Evolutionary conservation across 2,329 filamentous ascomycete species (phyloP).

Genomic region (Colletotrichum salicis): DNA sequence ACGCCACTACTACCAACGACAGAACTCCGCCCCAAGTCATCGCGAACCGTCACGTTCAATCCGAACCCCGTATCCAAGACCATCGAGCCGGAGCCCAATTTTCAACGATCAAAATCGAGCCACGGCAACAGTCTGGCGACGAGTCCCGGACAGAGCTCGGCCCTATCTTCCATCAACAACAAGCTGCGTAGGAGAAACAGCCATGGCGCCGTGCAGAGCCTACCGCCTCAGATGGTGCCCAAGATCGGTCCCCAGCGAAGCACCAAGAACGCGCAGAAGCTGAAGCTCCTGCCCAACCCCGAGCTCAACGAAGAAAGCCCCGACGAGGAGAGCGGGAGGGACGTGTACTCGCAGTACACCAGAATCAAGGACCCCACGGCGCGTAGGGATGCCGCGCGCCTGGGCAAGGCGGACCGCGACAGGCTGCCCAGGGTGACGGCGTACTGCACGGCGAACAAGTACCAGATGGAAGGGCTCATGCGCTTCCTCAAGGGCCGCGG

Average conservation of each 20-base stretch:
- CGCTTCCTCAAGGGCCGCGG: conserved; percentile 88
- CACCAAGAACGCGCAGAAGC: conserved; percentile 94
- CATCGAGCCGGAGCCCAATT: conserved; percentile 61
- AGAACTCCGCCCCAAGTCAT: conserved; percentile 53
- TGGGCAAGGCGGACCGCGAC: conserved; percentile 93
- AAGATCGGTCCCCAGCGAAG: conserved; percentile 96
- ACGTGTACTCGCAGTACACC: conserved; percentile 98
- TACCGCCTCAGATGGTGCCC: conserved; percentile 50
- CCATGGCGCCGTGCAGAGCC: conserved; percentile 65
- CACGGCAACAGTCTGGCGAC: conserved; percentile 43
- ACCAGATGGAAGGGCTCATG: conserved; percentile 89
- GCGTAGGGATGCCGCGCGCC: conserved; percentile 86
- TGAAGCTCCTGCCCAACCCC: conserved; percentile 95
- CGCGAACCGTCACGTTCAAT: conserved; percentile 81
- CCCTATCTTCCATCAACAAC: conserved; percentile 84
- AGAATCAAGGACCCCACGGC: conserved; percentile 97
- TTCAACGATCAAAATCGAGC: conserved; percentile 44
- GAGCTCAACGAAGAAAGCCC: conserved; percentile 79
- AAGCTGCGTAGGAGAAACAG: conserved; percentile 89
- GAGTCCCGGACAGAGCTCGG: conserved; percentile 52
- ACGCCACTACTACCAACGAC: conserved; percentile 49
- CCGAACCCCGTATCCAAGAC: conserved; percentile 73
- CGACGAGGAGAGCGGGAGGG: conserved; percentile 91
- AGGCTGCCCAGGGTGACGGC: conserved; percentile 91
- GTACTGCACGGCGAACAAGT: conserved; percentile 93